Percentiles rank a stretch among this genome's conserved stretches.
Conservation (phyloP, 805 yeast species). For the Wickerhamomyces queroliae region DNA sequence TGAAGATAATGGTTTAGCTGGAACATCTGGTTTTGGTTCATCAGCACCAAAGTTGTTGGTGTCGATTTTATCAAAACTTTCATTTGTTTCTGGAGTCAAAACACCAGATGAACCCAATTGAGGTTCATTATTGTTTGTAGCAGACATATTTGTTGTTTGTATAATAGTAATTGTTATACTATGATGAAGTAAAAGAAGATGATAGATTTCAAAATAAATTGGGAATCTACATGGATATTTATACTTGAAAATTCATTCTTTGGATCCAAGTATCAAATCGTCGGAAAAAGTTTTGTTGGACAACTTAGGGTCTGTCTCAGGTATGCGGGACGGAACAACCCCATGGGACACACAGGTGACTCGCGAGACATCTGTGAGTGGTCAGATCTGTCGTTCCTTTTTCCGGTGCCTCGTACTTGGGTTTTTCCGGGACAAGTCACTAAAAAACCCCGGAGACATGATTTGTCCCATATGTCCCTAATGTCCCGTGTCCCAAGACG, state of each 20-base stretch:
- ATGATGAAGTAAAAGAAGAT: too few relatives aligned
- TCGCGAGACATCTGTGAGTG: too few relatives aligned
- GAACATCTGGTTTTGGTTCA: conserved; percentile 13
- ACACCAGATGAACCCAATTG: conserved; percentile 1
- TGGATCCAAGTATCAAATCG: too few relatives aligned
- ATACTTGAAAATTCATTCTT: too few relatives aligned
- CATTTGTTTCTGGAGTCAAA: conserved; percentile 1
- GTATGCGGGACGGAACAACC: conserved; percentile 1
- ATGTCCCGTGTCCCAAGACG: background rate
- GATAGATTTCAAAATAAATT: too few relatives aligned
- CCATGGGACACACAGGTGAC: background rate
- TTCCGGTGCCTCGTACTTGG: background rate
- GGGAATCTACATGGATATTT: background rate
- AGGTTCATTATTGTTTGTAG: background rate
- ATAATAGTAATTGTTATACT: background rate
- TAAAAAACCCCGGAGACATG: background rate
- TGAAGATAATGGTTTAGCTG: conserved; percentile 21
- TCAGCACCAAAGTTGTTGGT: background rate
- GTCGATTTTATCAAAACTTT: background rate
- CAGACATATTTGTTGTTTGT: background rate
- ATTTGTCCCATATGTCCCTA: background rate
- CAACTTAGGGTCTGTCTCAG: background rate
- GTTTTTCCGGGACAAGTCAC: background rate
- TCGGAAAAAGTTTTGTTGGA: background rate
- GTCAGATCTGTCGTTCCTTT: background rate